Percentiles rank a stretch among this genome's conserved stretches.
These are phyloP conservation scores for Paramecium tetraurelia DNA, from an alignment of 73 alveolate genomes.

Conservation along the genomic window DNA sequence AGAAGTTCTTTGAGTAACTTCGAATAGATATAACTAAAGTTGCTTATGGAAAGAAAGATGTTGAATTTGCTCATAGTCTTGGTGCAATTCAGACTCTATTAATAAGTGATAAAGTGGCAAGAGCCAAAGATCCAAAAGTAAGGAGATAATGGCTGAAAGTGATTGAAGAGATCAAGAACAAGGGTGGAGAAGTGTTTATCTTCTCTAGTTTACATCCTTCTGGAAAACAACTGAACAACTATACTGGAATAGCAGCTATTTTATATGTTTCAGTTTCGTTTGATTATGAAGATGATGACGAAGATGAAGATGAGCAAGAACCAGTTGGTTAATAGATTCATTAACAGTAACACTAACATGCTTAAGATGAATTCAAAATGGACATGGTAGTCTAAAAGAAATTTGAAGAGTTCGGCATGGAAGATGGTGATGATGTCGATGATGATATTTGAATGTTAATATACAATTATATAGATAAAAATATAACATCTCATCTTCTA, in stretches of 20 bases:
- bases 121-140: slow-evolving; percentile 44
- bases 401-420: background rate
- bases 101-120: slow-evolving; percentile 28
- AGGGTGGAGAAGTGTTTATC: slow-evolving; percentile 50
- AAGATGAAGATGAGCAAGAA: background rate
- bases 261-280: slow-evolving; percentile 14
- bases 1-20: background rate
- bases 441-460: background rate
- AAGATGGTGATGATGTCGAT: background rate
- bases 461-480: background rate
- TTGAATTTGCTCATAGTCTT: slow-evolving; percentile 17
- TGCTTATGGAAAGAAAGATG: slow-evolving; percentile 47
- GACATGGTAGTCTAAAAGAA: background rate
- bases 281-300: slow-evolving; percentile 37
- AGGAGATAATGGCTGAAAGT: slow-evolving; percentile 8
- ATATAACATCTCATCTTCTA: slow-evolving; percentile 17
- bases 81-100: slow-evolving; percentile 49
- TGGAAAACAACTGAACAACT: slow-evolving; percentile 32
- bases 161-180: slow-evolving; percentile 33
- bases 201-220: slow-evolving; percentile 54
- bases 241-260: slow-evolving; percentile 56
- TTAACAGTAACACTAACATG: background rate
- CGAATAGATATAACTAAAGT: slow-evolving; percentile 33
- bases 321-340: background rate
- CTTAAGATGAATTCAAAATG: background rate